phyloP scores from a whole-genome alignment of 2,329 filamentous ascomycete genomes.

The Cladosporium sp. region DNA sequence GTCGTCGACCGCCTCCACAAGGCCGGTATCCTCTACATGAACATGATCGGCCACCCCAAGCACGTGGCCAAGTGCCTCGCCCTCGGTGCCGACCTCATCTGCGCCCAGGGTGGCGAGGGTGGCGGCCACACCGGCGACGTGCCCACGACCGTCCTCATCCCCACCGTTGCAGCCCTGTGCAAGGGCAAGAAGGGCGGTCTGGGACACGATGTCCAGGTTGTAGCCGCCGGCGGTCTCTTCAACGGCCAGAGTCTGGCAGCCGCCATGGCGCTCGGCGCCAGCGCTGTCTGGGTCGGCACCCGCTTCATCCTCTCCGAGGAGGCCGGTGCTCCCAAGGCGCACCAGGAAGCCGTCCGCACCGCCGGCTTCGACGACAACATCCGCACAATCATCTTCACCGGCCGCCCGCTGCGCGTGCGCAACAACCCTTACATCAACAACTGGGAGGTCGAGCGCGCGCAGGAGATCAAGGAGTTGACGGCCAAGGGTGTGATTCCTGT shows the following conservation, averaged over 20 bases:
- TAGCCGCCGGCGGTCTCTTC: conserved; percentile 92
- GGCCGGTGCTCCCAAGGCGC: conserved; percentile 86
- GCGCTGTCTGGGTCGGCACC: conserved; percentile 94
- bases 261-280: conserved; percentile 87
- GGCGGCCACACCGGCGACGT: conserved; percentile 81
- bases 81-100: conserved; percentile 92
- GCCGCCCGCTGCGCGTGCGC: conserved; percentile 88
- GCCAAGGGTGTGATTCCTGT: conserved; percentile 88
- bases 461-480: conserved; percentile 91
- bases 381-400: conserved; percentile 97
- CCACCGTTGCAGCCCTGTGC: conserved; percentile 80
- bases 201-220: conserved; percentile 82
- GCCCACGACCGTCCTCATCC: conserved; percentile 88
- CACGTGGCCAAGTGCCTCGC: conserved; percentile 96
- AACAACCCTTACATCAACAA: conserved; percentile 91
- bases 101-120: conserved; percentile 96
- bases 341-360: conserved; percentile 94
- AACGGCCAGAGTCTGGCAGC: conserved; percentile 90
- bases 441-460: conserved; percentile 90
- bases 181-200: conserved; percentile 81
- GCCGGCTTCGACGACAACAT: conserved; percentile 93
- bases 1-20: conserved; percentile 90
- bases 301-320: conserved; percentile 93
- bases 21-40: conserved; percentile 92
- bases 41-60: conserved; percentile 99